Evolutionary conservation across 1,284 basidiomycete genomes (phyloP), one percentile per base, ranked within the genome.

Genomic region (Heterobasidion irregulare): DNA sequence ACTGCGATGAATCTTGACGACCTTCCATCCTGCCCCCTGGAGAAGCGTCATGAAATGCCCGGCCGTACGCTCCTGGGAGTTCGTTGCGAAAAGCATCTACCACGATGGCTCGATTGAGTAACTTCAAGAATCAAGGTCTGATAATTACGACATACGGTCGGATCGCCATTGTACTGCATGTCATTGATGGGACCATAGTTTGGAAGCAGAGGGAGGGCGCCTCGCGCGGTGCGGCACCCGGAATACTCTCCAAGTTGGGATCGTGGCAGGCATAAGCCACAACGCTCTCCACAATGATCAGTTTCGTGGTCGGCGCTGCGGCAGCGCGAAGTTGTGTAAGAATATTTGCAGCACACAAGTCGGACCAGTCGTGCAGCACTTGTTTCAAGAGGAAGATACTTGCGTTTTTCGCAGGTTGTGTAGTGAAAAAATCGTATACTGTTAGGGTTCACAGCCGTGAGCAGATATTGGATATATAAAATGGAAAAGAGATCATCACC

Each of bases 351-450:
- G 55, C 56, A 33, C 61, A 53, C 1, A 16, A 13, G 52, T 67
- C 64, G 0, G 63, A 45, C 66, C 65, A 66, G 54, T 67, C 63
- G 54, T 69, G 66, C 2, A 64, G 48, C 48, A 67, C 58, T 8
- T 56, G 45, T 12, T 62, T 58, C 1, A 68, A 53, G 18, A 68
- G 47, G 56, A 63, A 68, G 2, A 68, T 59, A 8, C 61, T 47
- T 6, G 64, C 64, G 12, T 60, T 51, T 41, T 59, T 57, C 32
- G 58, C 51, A 0, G 64, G 58, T 52, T 69, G 65, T 2, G 62
- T 59, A 12, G 36, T 47, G 53, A 68, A 64, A 56, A 66, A 68
- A 56, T 64, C 61, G 55, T 68, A 64, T 18, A 34, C 64, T 66
- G 57, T n/a, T 41, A 0, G 1, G 35, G 8, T 34, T n/a, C n/a